phyloP scores from a whole-genome alignment of 2,329 filamentous ascomycete genomes.

The Periconia macrospinosa region DNA sequence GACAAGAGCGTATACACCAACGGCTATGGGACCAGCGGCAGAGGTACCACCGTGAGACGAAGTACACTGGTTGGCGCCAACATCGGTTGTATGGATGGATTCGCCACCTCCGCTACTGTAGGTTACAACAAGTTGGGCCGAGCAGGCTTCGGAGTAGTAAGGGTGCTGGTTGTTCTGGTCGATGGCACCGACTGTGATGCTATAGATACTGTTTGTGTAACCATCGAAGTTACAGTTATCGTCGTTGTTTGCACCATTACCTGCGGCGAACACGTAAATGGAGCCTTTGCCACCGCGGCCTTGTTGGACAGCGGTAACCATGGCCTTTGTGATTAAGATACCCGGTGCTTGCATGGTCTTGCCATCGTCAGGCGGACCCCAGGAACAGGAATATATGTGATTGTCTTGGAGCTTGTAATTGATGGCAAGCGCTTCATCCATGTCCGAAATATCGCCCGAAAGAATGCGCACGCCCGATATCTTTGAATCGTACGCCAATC shows the following conservation, averaged over 20 bases:
- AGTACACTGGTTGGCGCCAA: constrained; percentile 80
- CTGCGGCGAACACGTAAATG: constrained; percentile 95
- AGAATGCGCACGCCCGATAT: constrained; percentile 92
- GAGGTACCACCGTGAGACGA: constrained; percentile 89
- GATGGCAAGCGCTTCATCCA: constrained; percentile 88
- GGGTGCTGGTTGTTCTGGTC: constrained; percentile 86
- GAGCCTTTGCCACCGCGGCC: constrained; percentile 82
- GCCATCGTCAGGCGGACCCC: constrained; percentile 95
- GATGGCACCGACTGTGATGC: constrained; percentile 92
- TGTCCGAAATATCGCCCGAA: constrained; percentile 85
- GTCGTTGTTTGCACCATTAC: constrained; percentile 82
- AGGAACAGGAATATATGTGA: constrained; percentile 97
- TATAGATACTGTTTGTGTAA: constrained; percentile 99
- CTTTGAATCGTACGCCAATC: constrained; percentile 88
- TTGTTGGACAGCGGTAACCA: constrained; percentile 89
- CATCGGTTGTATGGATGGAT: constrained; percentile 94
- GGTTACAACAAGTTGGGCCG: constrained; percentile 90
- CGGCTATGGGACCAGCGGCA: constrained; percentile 88
- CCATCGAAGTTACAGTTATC: constrained; percentile 99
- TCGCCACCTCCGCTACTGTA: constrained; percentile 91
- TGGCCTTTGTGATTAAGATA: constrained; percentile 82
- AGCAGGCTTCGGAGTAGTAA: constrained; percentile 95
- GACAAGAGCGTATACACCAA: constrained; percentile 87
- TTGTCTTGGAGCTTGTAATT: constrained; percentile 92
- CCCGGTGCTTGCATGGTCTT: constrained; percentile 91